A percentile compares a stretch with the other conserved stretches of the same genome.
Conservation (phyloP, 257 asterid species). For the Capsicum pubescens region DNA sequence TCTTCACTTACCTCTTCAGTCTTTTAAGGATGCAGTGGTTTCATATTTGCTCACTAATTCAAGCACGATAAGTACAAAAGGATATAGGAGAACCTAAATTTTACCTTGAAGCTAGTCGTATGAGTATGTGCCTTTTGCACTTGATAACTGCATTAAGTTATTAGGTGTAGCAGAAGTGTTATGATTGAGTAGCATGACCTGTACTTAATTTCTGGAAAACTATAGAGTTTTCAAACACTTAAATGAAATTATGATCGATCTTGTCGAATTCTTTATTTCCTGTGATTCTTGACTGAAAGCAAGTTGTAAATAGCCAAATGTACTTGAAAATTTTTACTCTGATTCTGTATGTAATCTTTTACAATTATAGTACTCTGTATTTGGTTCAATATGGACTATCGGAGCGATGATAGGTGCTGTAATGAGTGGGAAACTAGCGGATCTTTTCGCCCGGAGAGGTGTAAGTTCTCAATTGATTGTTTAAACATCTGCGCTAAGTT, state of each 20-base stretch:
- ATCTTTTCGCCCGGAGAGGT: slow-evolving; percentile 75
- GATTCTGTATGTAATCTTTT: not conserved
- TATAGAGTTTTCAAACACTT: not conserved
- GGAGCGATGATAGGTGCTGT: slow-evolving; percentile 95
- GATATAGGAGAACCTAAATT: not conserved
- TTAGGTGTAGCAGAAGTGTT: not conserved
- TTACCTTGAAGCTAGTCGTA: not conserved
- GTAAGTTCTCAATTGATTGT: slow-evolving; percentile 49
- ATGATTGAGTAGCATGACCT: not conserved
- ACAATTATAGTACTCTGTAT: slow-evolving; percentile 70
- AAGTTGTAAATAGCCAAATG: not conserved
- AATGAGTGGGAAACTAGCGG: slow-evolving; percentile 84
- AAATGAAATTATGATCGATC: not conserved
- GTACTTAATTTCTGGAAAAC: not conserved
- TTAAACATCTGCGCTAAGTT: slow-evolving; percentile 6
- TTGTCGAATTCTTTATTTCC: not conserved
- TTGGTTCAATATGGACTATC: slow-evolving; percentile 82
- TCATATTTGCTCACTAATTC: too few species aligned
- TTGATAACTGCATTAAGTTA: not conserved
- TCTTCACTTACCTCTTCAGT: too few species aligned
- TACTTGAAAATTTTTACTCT: not conserved
- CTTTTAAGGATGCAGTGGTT: too few species aligned
- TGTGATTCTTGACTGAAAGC: not conserved
- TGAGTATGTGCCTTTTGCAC: not conserved
- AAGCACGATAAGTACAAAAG: not conserved